Evolutionary conservation across 2,329 filamentous ascomycete genomes (phyloP).

Genomic region (Exophiala viscosa): DNA sequence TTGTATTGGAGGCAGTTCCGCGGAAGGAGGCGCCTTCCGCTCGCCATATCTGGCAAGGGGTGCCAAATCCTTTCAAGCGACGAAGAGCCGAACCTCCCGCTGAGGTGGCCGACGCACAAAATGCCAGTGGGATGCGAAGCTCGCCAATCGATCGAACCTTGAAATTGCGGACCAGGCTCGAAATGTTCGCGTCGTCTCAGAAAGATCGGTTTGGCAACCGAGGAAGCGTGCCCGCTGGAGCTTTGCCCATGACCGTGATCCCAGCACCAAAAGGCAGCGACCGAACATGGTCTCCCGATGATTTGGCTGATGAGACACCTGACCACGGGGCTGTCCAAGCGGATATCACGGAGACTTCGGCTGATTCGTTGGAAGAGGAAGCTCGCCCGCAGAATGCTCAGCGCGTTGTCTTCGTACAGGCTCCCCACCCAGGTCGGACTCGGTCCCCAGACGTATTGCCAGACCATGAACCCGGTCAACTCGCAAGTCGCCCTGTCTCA

Average conservation of each 20-base stretch:
- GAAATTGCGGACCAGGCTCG: slow-evolving; percentile 44
- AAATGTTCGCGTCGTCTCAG: slow-evolving; percentile 49
- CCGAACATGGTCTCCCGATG: slow-evolving; percentile 53
- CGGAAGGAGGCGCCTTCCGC: slow-evolving; percentile 26
- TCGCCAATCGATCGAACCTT: slow-evolving; percentile 29
- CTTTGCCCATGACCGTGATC: slow-evolving; percentile 58
- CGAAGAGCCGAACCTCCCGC: slow-evolving; percentile 56
- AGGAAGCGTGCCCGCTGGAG: slow-evolving; percentile 34
- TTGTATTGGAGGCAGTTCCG: slow-evolving; percentile 27
- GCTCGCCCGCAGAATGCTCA: neutral
- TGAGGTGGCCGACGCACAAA: slow-evolving; percentile 57
- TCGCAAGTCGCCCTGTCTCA: neutral
- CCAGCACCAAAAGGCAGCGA: slow-evolving; percentile 55
- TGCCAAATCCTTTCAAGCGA: slow-evolving; percentile 57
- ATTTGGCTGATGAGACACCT: slow-evolving; percentile 15
- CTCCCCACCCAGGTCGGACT: slow-evolving; percentile 52
- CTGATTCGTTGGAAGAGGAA: no score
- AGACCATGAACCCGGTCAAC: no score
- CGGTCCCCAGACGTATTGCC: slow-evolving; percentile 47
- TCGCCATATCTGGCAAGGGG: slow-evolving; percentile 47
- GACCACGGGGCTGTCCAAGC: slow-evolving; percentile 2
- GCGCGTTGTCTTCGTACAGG: slow-evolving; percentile 56
- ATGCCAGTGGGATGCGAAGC: slow-evolving; percentile 38
- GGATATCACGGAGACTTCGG: neutral
- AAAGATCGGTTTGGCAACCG: slow-evolving; percentile 43